Evolutionary conservation across 441 rosid genomes (phyloP), one percentile per base, ranked within the genome.

Genomic region (Geranium incanum): DNA sequence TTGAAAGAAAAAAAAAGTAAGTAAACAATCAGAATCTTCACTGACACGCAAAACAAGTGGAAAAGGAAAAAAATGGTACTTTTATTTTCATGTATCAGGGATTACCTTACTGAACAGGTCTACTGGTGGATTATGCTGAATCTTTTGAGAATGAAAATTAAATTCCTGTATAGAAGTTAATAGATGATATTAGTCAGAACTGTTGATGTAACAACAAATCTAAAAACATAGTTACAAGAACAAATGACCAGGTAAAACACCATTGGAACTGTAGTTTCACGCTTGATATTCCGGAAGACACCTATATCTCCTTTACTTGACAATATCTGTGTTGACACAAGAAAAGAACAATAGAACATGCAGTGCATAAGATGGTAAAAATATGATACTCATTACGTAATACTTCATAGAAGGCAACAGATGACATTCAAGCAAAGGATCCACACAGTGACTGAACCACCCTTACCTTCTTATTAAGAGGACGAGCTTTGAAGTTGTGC

Each of bases 51-150:
- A 64, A 33, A 0, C 67, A 64, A 36, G 39, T 12, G 16, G 18
- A 64, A 33, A 64, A 4, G 39, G 59, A 7, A 33, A 12, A 33
- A 64, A 36, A 36, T 4, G 15, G 38, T 33, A 28, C n/a, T 64
- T 13, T 33, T 5, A 62, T 62, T 5, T 63, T 6, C 13, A 73
- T 71, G 48, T 68, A 11, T 41, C 59, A 68, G 69, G 23, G 18
- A 70, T 63, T 80, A 93, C 97, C 97, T 93, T 91, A 67, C 90
- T 87, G 79, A 91, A 93, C 78, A 91, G 93, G 50, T 93, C 98
- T 48, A 80, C 74, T 15, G 96, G 97, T 38, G 82, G 84, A 82
- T 86, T 84, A 75, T 80, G 86, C 41, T 67, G 88, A 84, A 73
- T 76, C 78, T 81, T 89, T 71, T 86, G 92, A 2, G 83, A 81